phyloP scores from a whole-genome alignment of 139 green algal genomes.

The Picochlorum sp. region DNA sequence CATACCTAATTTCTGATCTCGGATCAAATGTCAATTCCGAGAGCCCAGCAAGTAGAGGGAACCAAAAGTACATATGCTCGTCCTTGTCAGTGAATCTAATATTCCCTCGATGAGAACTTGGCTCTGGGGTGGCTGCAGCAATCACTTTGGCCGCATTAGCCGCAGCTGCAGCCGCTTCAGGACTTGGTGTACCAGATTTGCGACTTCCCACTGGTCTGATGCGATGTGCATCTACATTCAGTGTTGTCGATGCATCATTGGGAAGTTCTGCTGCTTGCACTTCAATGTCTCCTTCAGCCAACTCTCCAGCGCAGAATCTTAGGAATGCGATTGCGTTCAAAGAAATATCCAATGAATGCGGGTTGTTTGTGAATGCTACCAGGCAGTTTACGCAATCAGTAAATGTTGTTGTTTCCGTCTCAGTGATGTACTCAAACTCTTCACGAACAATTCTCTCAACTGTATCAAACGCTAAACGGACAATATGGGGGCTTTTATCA shows the following conservation, averaged over 20 bases:
- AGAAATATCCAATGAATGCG: constrained; percentile 83
- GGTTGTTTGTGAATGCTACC: constrained; percentile 98
- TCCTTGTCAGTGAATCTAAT: constrained; percentile 75
- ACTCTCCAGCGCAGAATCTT: constrained; percentile 90
- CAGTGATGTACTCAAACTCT: constrained; percentile 95
- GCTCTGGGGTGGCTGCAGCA: neutral
- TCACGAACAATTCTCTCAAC: constrained; percentile 97
- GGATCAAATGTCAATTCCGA: constrained; percentile 96
- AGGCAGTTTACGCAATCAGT: constrained; percentile 99
- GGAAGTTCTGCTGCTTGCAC: constrained; percentile 35
- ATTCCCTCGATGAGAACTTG: neutral
- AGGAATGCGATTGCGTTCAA: constrained; percentile 97
- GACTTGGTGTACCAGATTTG: constrained; percentile 1
- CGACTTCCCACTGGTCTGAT: constrained; percentile 21
- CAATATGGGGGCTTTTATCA: constrained; percentile 67
- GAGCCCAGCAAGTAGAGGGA: constrained; percentile 93
- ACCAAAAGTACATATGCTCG: constrained; percentile 98
- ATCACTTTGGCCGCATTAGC: neutral
- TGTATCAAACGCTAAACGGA: constrained; percentile 85
- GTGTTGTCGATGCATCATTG: constrained; percentile 22
- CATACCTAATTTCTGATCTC: constrained; percentile 73
- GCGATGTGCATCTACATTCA: constrained; percentile 25
- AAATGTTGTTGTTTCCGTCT: constrained; percentile 96
- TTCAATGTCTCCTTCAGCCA: constrained; percentile 87
- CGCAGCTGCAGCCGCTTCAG: constrained; percentile 1